Percentiles rank a stretch among this genome's conserved stretches.
Conservation (phyloP, 257 asterid species). For the Lycium ferocissimum region DNA sequence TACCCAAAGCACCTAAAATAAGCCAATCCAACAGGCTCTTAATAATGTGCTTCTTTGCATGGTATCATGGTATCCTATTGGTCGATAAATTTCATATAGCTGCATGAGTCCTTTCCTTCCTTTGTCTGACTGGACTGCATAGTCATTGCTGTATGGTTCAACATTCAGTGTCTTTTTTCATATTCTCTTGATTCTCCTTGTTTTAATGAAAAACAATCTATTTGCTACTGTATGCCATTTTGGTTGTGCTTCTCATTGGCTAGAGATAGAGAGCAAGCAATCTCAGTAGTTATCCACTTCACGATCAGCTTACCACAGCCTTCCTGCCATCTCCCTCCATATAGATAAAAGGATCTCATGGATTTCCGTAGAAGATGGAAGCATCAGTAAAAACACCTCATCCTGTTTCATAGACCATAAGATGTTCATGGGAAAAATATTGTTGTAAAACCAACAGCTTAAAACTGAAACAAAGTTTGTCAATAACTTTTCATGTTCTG, state of each 20-base stretch:
- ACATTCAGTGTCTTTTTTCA: background rate
- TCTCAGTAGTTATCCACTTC: slow-evolving; percentile 11
- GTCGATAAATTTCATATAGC: background rate
- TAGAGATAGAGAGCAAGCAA: slow-evolving; percentile 2
- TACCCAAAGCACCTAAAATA: too few species aligned
- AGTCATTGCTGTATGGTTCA: background rate
- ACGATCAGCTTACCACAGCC: slow-evolving; percentile 26
- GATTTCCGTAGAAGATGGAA: background rate
- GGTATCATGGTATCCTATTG: background rate
- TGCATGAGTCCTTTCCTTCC: background rate
- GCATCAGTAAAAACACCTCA: background rate
- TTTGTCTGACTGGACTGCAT: background rate
- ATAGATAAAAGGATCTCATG: background rate
- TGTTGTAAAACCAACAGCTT: background rate
- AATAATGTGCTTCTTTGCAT: background rate
- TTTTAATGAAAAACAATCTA: background rate
- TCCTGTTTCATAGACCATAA: background rate
- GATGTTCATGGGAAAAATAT: background rate
- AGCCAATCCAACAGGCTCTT: background rate
- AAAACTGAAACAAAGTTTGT: slow-evolving; percentile 7
- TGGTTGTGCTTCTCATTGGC: background rate
- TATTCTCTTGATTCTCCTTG: background rate
- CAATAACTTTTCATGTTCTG: slow-evolving; percentile 15
- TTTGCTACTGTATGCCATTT: background rate
- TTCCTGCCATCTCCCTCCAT: background rate